A percentile compares a stretch with the other conserved stretches of the same genome.
Evolutionary conservation across 1,284 basidiomycete species (phyloP).

Genomic region (Cryptococcus floricola): DNA sequence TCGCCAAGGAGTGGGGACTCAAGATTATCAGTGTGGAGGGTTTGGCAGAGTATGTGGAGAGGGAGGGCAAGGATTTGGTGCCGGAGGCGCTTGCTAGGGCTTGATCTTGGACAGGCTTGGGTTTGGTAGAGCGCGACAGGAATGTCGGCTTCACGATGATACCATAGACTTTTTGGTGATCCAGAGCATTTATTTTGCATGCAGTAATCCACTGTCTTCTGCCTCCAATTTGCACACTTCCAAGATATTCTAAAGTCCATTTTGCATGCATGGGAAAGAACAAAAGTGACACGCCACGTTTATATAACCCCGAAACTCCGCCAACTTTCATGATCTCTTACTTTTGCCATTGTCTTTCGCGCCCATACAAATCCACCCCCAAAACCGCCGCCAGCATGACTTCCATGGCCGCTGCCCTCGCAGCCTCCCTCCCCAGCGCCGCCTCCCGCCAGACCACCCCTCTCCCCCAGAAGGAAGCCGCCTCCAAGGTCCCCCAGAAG

Average conservation of each 20-base stretch:
- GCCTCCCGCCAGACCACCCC: slow-evolving; percentile 58
- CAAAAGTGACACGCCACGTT: background rate
- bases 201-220: no score
- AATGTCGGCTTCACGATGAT: no score
- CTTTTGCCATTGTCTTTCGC: background rate
- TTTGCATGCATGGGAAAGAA: background rate
- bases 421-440: slow-evolving; percentile 69
- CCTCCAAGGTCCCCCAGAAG: slow-evolving; percentile 67
- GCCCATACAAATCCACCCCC: background rate
- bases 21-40: slow-evolving; percentile 90
- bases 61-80: slow-evolving; percentile 26
- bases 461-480: slow-evolving; percentile 54
- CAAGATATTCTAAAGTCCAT: no score
- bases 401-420: slow-evolving; percentile 80
- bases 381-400: slow-evolving; percentile 34
- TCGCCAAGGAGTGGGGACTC: slow-evolving; percentile 86
- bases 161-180: no score
- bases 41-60: slow-evolving; percentile 50
- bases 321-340: background rate
- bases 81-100: slow-evolving; percentile 9
- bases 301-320: background rate
- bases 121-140: no score
- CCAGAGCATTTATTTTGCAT: no score
- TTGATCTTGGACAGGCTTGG: no score
- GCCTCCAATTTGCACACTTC: no score